Evolutionary conservation across 805 yeast species (phyloP), one percentile per base, ranked within the genome.

Genomic region (Myxozyma mucilagina): DNA sequence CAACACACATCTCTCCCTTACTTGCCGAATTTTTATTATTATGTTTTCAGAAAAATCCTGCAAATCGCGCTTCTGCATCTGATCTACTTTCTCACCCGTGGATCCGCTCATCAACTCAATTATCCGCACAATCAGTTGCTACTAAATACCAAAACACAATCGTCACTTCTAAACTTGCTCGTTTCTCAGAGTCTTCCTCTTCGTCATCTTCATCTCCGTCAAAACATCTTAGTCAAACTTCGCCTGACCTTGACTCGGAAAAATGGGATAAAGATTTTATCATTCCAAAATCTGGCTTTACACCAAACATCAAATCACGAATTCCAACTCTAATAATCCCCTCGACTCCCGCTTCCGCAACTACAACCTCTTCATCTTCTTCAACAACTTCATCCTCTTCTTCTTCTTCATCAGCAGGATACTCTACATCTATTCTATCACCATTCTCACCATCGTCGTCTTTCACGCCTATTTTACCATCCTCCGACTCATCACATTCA

Each of bases 1-100:
- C 96, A 0, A 77, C 78, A 1, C 73, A 70, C 8, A 55, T 72
- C 1, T 71, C 77, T 8, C 73, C 77, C 2, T 70, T 82, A 4
- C 73, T 62, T 79, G 77, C 78, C 43, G 89, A 87, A 65, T 86
- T 90, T 64, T 73, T 88, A 11, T 67, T 79, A 53, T 83, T 82
- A 63, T 90, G 96, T 70, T 87, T 89, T 67, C 87, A 85, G 66
- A 85, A 85, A 68, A 86, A 86, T 65, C 89, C 93, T 1, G 76
- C 75, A 29, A 72, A 81, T 31, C 76, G 96, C 59, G 74, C 77
- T 1, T 74, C 82, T 5, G 93, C 93, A 0, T 74, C 74, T 36
- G 74, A 80, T 41, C 75, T 90, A 31, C 72, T 83, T 29, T 71
- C 77, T 34, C 92, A 87, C 70, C 78, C 79, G 4, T 63, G 67